These are phyloP conservation scores for Somion occarium DNA, from an alignment of 1,284 basidiomycete species.

Conservation along the genomic window DNA sequence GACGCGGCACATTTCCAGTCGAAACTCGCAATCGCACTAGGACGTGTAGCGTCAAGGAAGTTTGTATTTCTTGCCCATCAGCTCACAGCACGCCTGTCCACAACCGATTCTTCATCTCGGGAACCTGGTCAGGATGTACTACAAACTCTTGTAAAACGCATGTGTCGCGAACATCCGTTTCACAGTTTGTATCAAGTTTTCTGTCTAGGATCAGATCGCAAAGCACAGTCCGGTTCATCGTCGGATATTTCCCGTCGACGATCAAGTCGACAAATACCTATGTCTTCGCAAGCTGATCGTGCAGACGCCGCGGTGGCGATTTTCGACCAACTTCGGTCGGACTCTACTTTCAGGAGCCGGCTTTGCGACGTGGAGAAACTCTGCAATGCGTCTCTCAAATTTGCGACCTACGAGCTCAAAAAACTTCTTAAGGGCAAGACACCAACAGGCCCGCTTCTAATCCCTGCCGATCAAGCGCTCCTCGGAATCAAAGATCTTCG, in stretches of 20 bases:
- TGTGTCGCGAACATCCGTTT: conserved; percentile 91
- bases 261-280: conserved; percentile 36
- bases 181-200: conserved; percentile 91
- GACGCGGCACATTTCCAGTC: conserved; percentile 40
- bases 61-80: conserved; percentile 91
- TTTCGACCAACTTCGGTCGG: conserved; percentile 53
- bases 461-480: conserved; percentile 43
- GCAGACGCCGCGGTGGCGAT: conserved; percentile 65
- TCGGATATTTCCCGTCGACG: conserved; percentile 28
- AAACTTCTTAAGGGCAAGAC: conserved; percentile 25
- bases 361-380: conserved; percentile 61
- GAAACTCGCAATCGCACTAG: conserved; percentile 46
- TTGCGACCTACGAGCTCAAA: conserved; percentile 67
- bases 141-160: conserved; percentile 62
- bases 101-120: conserved; percentile 22
- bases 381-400: conserved; percentile 74
- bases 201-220: conserved; percentile 40
- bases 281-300: conserved; percentile 49
- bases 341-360: conserved; percentile 34
- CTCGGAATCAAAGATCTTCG: conserved; percentile 47
- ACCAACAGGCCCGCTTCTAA: conserved; percentile 20
- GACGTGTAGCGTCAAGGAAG: conserved; percentile 80
- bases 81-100: conserved; percentile 81
- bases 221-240: conserved; percentile 2
- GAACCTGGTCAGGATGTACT: conserved; percentile 59